A percentile compares a stretch with the other conserved stretches of the same genome.
These are phyloP conservation scores for Myxozyma vanderwaltii DNA, from an alignment of 805 yeast species.

Conservation along the genomic window DNA sequence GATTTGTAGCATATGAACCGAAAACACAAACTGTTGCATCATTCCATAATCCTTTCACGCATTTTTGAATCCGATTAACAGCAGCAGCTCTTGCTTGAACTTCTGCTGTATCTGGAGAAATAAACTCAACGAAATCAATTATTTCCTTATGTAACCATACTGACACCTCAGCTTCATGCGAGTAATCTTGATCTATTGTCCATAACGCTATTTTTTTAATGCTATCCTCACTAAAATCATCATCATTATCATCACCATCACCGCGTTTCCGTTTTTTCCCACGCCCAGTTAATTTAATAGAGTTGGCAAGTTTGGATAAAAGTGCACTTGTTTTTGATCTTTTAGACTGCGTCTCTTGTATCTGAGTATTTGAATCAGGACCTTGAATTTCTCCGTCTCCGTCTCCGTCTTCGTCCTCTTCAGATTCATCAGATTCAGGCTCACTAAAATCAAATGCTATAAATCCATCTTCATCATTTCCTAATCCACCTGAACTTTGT, in stretches of 20 bases:
- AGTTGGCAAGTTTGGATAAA: slow-evolving; percentile 12
- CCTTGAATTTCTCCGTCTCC: background rate
- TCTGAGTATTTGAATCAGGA: background rate
- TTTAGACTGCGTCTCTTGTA: background rate
- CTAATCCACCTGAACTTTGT: too few species aligned
- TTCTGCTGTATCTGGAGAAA: slow-evolving; percentile 80
- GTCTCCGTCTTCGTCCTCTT: slow-evolving; percentile 39
- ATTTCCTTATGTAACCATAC: slow-evolving; percentile 88
- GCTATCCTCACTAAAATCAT: too few species aligned
- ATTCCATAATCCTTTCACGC: slow-evolving; percentile 65
- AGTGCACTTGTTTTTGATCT: slow-evolving; percentile 4
- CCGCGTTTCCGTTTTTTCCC: slow-evolving; percentile 23
- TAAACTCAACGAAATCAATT: slow-evolving; percentile 77
- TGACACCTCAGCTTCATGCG: slow-evolving; percentile 72
- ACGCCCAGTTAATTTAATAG: slow-evolving; percentile 4
- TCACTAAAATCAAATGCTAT: slow-evolving; percentile 58
- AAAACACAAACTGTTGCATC: slow-evolving; percentile 80
- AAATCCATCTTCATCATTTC: slow-evolving; percentile 45
- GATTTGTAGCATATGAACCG: slow-evolving; percentile 92
- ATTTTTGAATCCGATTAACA: slow-evolving; percentile 58
- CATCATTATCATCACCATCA: slow-evolving; percentile 17
- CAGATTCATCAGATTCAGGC: slow-evolving; percentile 48
- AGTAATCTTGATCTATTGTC: slow-evolving; percentile 77
- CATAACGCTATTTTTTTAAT: slow-evolving; percentile 56
- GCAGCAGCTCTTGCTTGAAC: slow-evolving; percentile 66